These are phyloP conservation scores for Solanum chmielewskii DNA, from an alignment of 257 asterid species.

Conservation along the genomic window DNA sequence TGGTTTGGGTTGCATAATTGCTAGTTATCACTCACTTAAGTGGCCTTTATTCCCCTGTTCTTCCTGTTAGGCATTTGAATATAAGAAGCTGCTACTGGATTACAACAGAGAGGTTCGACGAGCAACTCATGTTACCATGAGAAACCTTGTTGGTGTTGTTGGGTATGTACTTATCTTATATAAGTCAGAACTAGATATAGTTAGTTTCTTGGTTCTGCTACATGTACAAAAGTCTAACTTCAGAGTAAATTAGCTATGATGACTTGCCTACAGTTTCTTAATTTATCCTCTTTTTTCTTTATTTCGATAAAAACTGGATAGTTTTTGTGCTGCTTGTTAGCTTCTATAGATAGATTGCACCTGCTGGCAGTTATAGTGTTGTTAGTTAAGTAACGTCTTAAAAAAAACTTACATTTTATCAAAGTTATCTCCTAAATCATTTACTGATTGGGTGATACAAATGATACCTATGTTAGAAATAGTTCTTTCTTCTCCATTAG, in stretches of 20 bases:
- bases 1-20: neutral
- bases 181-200: neutral
- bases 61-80: conserved; percentile 71
- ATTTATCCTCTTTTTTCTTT: neutral
- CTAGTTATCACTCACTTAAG: neutral
- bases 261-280: neutral
- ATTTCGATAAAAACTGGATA: neutral
- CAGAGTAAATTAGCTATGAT: neutral
- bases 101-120: conserved; percentile 95
- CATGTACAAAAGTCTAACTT: neutral
- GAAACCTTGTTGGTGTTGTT: conserved; percentile 49
- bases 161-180: conserved; percentile 44
- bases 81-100: conserved; percentile 83
- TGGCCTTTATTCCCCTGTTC: neutral
- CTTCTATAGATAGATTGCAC: neutral
- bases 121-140: conserved; percentile 92
- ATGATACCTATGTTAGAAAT: neutral
- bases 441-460: neutral
- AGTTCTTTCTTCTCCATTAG: neutral
- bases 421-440: neutral
- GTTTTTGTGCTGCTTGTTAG: neutral
- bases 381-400: neutral
- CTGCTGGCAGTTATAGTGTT: neutral
- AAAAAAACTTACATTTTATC: neutral
- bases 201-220: neutral